phyloP scores from a whole-genome alignment of 352 stramenopile species.

The Halophytophthora polymorphica region DNA sequence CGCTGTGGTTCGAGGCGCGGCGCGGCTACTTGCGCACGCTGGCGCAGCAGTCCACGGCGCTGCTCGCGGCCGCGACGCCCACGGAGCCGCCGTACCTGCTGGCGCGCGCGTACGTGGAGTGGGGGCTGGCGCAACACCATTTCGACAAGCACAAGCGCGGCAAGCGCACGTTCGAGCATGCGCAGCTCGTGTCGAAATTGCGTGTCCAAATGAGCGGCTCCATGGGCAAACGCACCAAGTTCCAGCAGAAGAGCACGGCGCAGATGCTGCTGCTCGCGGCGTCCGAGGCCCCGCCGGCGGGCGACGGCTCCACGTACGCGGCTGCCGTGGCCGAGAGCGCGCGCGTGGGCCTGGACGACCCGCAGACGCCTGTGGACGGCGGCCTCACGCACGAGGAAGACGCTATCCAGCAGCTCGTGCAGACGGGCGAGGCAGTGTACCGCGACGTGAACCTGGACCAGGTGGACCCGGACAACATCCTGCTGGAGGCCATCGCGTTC shows the following conservation, averaged over 20 bases:
- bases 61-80: conserved; percentile 42
- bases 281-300: conserved; percentile 47
- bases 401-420: conserved; percentile 56
- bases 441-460: conserved; percentile 87
- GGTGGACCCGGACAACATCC: conserved; percentile 83
- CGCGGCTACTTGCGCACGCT: conserved; percentile 56
- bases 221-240: conserved; percentile 95
- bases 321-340: conserved; percentile 52
- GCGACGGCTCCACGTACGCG: conserved; percentile 47
- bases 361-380: conserved; percentile 30
- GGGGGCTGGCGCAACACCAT: conserved; percentile 90
- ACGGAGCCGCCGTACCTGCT: conserved; percentile 48
- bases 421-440: conserved; percentile 66
- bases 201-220: conserved; percentile 88
- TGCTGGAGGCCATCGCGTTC: conserved; percentile 92
- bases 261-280: conserved; percentile 84
- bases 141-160: conserved; percentile 90
- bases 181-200: conserved; percentile 81
- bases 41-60: conserved; percentile 12
- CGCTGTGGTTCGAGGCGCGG: conserved; percentile 72
- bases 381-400: conserved; percentile 49
- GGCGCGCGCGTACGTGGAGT: conserved; percentile 89
- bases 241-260: conserved; percentile 89
- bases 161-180: conserved; percentile 87
- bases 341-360: conserved; percentile 67